Evolutionary conservation across 495 filamentous ascomycete species (phyloP).

Genomic region (Daldinia childiae): DNA sequence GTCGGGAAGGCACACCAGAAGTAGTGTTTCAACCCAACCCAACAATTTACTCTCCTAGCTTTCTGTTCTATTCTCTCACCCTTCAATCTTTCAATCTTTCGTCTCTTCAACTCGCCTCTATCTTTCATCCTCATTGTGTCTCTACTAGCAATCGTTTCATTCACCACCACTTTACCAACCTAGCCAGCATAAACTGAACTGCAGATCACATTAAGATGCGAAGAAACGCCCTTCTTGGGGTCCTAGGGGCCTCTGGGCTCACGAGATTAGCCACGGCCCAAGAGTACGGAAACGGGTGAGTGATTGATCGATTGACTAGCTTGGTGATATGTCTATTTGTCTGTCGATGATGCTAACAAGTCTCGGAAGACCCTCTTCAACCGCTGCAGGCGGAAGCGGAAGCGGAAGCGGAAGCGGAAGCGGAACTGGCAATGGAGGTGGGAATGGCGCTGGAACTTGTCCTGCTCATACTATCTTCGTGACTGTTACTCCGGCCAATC

Average conservation of each 20-base stretch:
- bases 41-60: constrained; percentile 4
- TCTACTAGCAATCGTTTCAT: constrained; percentile 36
- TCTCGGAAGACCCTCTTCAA: constrained; percentile 19
- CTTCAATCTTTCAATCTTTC: constrained; percentile 11
- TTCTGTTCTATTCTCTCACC: not conserved
- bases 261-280: constrained; percentile 41
- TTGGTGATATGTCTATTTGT: not conserved
- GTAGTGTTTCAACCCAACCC: constrained; percentile 24
- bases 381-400: constrained; percentile 17
- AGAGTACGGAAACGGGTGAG: constrained; percentile 43
- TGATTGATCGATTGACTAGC: constrained; percentile 6
- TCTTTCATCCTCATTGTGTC: constrained; percentile 19
- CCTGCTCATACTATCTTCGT: constrained; percentile 50
- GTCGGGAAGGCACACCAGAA: constrained; percentile 26
- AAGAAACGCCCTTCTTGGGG: constrained; percentile 39
- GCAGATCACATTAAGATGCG: constrained; percentile 37
- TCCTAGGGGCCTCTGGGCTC: constrained; percentile 40
- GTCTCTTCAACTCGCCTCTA: constrained; percentile 20
- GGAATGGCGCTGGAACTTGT: constrained; percentile 36
- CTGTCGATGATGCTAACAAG: constrained; percentile 12
- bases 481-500: constrained; percentile 42
- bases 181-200: constrained; percentile 25
- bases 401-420: constrained; percentile 5
- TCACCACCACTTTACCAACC: constrained; percentile 23
- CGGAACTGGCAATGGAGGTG: constrained; percentile 13